Percentiles rank a stretch among this genome's conserved stretches.
These are phyloP conservation scores for Holtermannia corniformis DNA, from an alignment of 768 basidiomycete species.

Conservation along the genomic window DNA sequence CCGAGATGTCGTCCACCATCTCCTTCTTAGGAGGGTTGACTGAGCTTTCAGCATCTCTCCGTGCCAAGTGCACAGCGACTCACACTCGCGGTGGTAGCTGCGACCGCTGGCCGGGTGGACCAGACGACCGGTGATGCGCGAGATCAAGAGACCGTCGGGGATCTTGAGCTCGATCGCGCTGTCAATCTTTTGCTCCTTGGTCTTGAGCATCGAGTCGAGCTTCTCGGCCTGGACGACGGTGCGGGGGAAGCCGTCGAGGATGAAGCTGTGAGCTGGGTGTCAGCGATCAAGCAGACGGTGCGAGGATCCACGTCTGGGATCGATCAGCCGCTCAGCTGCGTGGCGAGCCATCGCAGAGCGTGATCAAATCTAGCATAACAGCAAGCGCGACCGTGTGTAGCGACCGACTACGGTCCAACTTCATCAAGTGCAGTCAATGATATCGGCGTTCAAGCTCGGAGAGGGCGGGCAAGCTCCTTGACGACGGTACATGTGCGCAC, in stretches of 20 bases:
- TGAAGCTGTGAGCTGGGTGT: constrained; percentile 62
- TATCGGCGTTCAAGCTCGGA: too few species aligned
- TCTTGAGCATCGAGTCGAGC: constrained; percentile 78
- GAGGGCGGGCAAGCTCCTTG: too few species aligned
- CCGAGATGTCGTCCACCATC: constrained; percentile 86
- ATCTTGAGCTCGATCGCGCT: constrained; percentile 78
- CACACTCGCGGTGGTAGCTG: constrained; percentile 91
- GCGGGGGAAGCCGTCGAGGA: constrained; percentile 97
- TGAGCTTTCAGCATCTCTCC: background rate
- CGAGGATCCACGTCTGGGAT: too few species aligned
- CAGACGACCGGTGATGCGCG: constrained; percentile 91
- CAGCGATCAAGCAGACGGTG: background rate
- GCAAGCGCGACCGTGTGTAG: too few species aligned
- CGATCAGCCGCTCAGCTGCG: too few species aligned
- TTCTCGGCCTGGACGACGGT: constrained; percentile 95
- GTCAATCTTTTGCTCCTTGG: constrained; percentile 77
- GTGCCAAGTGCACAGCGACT: constrained; percentile 31
- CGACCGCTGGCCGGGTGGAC: constrained; percentile 83
- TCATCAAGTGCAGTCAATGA: too few species aligned
- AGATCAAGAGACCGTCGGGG: constrained; percentile 89
- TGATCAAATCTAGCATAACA: too few species aligned
- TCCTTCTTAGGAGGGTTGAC: constrained; percentile 90
- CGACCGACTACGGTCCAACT: too few species aligned
- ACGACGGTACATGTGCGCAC: too few species aligned
- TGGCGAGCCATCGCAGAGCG: too few species aligned